Evolutionary conservation across 257 asterid species (phyloP).

Genomic region (Penstemon barbatus): DNA sequence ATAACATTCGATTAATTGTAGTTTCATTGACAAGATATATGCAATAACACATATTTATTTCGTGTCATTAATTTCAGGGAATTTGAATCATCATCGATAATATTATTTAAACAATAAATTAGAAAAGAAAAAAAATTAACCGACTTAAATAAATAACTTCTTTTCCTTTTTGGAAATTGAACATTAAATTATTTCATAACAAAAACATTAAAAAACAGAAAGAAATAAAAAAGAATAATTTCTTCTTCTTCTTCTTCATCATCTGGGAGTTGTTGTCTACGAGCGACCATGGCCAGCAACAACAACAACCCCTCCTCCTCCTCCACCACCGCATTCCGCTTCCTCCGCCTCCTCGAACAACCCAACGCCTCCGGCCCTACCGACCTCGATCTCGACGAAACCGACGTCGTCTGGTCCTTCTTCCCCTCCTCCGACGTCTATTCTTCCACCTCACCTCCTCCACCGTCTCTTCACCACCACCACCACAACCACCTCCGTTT

Average conservation of each 20-base stretch:
- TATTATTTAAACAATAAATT: too few relatives aligned
- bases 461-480: slow-evolving; percentile 34
- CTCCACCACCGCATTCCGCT: slow-evolving; percentile 50
- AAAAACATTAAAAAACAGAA: not conserved
- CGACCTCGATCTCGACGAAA: slow-evolving; percentile 70
- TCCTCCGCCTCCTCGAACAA: slow-evolving; percentile 40
- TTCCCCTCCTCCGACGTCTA: slow-evolving; percentile 40
- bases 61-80: too few relatives aligned
- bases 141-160: too few relatives aligned
- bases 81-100: too few relatives aligned
- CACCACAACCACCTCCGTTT: slow-evolving; percentile 47
- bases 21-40: too few relatives aligned
- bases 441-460: slow-evolving; percentile 33
- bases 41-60: too few relatives aligned
- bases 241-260: not conserved
- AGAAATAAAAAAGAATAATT: not conserved
- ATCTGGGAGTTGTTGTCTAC: slow-evolving; percentile 31
- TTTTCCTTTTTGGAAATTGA: too few relatives aligned
- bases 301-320: slow-evolving; percentile 38
- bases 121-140: too few relatives aligned
- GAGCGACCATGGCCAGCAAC: slow-evolving; percentile 49
- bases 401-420: slow-evolving; percentile 82
- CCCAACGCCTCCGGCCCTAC: slow-evolving; percentile 35
- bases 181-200: too few relatives aligned
- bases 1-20: too few relatives aligned